Conservation (phyloP, 768 basidiomycete species). For the Lactarius evosmus region DNA sequence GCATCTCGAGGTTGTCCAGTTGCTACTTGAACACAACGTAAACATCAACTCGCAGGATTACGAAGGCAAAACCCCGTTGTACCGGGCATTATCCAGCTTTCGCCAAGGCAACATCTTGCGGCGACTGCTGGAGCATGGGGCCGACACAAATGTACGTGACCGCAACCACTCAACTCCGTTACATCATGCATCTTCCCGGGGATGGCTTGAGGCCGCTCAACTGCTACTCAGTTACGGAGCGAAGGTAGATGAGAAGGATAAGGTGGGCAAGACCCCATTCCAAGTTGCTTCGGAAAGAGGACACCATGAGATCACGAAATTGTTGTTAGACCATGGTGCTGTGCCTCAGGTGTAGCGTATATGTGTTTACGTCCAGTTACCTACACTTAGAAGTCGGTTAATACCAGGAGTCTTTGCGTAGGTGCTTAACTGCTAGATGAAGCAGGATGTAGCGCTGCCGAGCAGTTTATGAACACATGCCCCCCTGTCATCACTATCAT, state of each 20-base stretch:
- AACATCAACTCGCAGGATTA: background rate
- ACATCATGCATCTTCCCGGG: background rate
- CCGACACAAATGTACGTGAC: background rate
- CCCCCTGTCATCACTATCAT: too few species aligned
- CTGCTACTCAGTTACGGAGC: background rate
- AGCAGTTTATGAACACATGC: too few species aligned
- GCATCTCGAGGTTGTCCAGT: background rate
- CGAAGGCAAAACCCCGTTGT: background rate
- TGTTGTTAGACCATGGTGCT: background rate
- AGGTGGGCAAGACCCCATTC: background rate
- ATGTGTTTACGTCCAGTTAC: too few species aligned
- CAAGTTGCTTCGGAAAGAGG: background rate
- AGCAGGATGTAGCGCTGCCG: too few species aligned
- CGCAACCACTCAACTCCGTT: background rate
- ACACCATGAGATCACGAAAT: background rate
- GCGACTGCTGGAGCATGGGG: background rate
- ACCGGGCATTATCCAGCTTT: background rate
- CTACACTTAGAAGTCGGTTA: too few species aligned
- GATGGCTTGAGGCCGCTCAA: background rate
- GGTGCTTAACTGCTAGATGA: too few species aligned
- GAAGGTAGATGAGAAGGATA: background rate
- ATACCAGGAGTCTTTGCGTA: too few species aligned
- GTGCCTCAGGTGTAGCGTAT: too few species aligned
- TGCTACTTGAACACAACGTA: background rate
- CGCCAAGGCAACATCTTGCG: rapidly evolving